Conservation (phyloP, 2,329 filamentous ascomycete species). For the Aspergillus piperis region DNA sequence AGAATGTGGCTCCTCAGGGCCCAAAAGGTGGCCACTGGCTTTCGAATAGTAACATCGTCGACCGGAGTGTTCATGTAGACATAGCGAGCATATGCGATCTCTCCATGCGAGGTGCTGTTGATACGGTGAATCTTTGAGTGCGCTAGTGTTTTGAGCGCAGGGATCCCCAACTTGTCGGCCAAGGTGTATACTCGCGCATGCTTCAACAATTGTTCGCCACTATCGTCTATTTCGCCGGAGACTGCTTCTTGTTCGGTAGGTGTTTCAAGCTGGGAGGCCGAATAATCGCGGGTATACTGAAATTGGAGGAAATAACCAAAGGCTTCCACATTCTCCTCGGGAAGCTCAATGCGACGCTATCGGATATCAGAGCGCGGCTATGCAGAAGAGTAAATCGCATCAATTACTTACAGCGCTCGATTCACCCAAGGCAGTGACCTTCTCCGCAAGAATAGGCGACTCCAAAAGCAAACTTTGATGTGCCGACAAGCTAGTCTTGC, state of each 20-base stretch:
- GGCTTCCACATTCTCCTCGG: slow-evolving; percentile 68
- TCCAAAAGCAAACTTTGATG: slow-evolving; percentile 75
- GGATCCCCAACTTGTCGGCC: slow-evolving; percentile 73
- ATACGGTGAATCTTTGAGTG: slow-evolving; percentile 91
- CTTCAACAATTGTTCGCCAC: slow-evolving; percentile 80
- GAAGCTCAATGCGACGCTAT: slow-evolving; percentile 69
- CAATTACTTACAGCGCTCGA: slow-evolving; percentile 59
- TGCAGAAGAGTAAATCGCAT: neutral
- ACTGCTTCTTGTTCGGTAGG: slow-evolving; percentile 65
- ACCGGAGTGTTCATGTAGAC: slow-evolving; percentile 75
- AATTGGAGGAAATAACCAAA: slow-evolving; percentile 80
- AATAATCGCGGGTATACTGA: slow-evolving; percentile 85
- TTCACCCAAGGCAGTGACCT: slow-evolving; percentile 62
- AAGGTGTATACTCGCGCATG: slow-evolving; percentile 90
- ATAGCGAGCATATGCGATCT: slow-evolving; percentile 89
- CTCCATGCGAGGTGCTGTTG: slow-evolving; percentile 81
- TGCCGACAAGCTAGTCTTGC: slow-evolving; percentile 67
- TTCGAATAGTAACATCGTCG: slow-evolving; percentile 72
- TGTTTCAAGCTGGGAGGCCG: slow-evolving; percentile 63
- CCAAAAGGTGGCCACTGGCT: slow-evolving; percentile 88
- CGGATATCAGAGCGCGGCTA: slow-evolving; percentile 3
- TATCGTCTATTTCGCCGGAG: slow-evolving; percentile 68
- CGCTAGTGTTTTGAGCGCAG: slow-evolving; percentile 71
- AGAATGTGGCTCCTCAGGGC: slow-evolving; percentile 76
- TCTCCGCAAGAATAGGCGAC: slow-evolving; percentile 72